Evolutionary conservation across 495 filamentous ascomycete genomes (phyloP), one percentile per base, ranked within the genome.

Genomic region (Penicillium paradoxum): DNA sequence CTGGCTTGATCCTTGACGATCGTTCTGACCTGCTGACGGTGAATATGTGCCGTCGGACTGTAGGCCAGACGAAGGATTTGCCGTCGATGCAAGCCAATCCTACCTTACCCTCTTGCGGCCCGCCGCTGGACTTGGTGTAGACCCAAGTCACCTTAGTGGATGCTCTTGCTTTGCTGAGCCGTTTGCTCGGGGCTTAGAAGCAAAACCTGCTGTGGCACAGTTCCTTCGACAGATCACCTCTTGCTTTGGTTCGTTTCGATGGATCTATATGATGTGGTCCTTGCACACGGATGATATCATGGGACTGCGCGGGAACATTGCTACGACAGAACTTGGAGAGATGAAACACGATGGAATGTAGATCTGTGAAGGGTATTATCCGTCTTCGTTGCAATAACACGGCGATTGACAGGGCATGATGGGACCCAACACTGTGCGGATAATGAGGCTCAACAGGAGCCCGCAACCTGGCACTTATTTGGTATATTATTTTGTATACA

Each of bases 91-190:
- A 42, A 22, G 40, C 1, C 11, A 47, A 48, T 48, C 45, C 45
- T 61, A 66, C 65, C 54, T 59, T 55, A n/a, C 63, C 58, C 40
- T 53, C 36, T 19, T 56, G 58, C 5, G 45, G 39, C 27, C 60
- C 65, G 25, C 53, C 61, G 21, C 57, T 54, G 21, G 38, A 55
- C 18, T 18, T 54, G 32, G 51, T 61, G 22, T 18, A 58, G 49
- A 69, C 55, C n/a, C 29, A 39, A 49, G 42, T 63, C 57, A 34
- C 53, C 53, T 44, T 57, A 48, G 29, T 34, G 30, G 40, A 65
- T 59, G n/a, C 39, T n/a, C 17, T 60, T 49, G 15, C 57, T 52
- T 27, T 55, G 48, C 39, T 53, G 53, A 24, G 62, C 58, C 33
- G n/a, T n/a, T n/a, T n/a, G n/a, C n/a, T n/a, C n/a, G n/a, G n/a